Conservation (phyloP, 2,329 filamentous ascomycete genomes). For the Botrytis hyacinthi region DNA sequence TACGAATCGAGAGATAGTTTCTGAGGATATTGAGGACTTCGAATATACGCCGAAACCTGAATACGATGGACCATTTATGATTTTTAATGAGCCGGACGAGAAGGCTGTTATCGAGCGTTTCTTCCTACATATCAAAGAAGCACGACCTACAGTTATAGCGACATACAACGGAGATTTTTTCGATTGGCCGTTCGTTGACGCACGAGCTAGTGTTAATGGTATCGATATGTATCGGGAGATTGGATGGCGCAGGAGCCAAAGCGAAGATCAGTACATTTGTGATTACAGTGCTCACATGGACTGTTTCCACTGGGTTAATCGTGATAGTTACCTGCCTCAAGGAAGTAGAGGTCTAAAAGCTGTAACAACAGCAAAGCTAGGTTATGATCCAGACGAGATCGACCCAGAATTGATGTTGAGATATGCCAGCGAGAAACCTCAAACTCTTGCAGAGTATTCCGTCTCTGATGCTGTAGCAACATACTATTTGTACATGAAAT, state of each 20-base stretch:
- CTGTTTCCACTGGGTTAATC: conserved; percentile 97
- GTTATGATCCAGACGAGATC: conserved; percentile 96
- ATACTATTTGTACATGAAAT: conserved; percentile 99
- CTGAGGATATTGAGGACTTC: conserved; percentile 95
- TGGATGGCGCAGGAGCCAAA: conserved; percentile 85
- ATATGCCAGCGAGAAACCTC: conserved; percentile 83
- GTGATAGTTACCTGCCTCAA: conserved; percentile 96
- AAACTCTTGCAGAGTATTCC: conserved; percentile 94
- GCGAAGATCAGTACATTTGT: conserved; percentile 92
- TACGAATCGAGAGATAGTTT: conserved; percentile 96
- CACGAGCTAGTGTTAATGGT: conserved; percentile 85
- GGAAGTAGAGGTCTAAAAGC: conserved; percentile 96
- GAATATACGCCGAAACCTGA: conserved; percentile 98
- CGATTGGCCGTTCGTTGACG: conserved; percentile 99
- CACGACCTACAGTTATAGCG: conserved; percentile 90
- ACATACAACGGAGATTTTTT: conserved; percentile 99
- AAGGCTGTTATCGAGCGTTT: conserved; percentile 85
- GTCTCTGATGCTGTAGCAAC: conserved; percentile 98
- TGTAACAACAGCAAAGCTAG: conserved; percentile 95
- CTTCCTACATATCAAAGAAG: conserved; percentile 93
- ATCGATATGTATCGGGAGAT: conserved; percentile 99
- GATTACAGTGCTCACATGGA: conserved; percentile 98
- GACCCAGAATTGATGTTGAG: conserved; percentile 97
- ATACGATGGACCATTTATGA: conserved; percentile 92
- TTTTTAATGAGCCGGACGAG: conserved; percentile 97